Percentiles rank a stretch among this genome's conserved stretches.
These are phyloP conservation scores for Meripilus lineatus DNA, from an alignment of 1,284 basidiomycete genomes.

Conservation along the genomic window DNA sequence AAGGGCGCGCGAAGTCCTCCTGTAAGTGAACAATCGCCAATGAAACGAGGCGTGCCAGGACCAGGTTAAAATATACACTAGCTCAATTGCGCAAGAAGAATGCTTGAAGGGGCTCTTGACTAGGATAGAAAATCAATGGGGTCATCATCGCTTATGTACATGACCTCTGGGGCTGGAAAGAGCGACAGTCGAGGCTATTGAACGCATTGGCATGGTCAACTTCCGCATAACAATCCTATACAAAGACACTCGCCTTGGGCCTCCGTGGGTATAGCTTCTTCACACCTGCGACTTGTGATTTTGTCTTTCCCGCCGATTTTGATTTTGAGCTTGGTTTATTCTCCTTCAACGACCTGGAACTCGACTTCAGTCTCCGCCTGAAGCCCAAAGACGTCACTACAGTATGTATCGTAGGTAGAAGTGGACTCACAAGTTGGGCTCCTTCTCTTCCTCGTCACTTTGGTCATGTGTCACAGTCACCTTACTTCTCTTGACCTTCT, in stretches of 20 bases:
- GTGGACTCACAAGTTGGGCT: no score
- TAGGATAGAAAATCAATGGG: constrained; percentile 12
- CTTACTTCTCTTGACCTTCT: constrained; percentile 2
- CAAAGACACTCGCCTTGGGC: constrained; percentile 10
- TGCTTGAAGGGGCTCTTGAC: background rate
- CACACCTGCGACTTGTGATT: background rate
- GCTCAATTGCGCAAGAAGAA: background rate
- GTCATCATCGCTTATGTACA: constrained; percentile 14
- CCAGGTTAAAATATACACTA: background rate
- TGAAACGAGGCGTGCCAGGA: background rate
- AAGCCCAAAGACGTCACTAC: background rate
- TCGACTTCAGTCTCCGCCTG: constrained; percentile 9
- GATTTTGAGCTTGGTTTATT: no score
- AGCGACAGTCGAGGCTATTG: constrained; percentile 16
- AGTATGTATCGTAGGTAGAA: background rate
- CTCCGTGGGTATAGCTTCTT: constrained; percentile 1
- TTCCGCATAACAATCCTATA: background rate
- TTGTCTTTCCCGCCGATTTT: no score
- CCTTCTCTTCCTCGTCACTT: background rate
- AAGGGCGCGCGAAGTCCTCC: background rate
- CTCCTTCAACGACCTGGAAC: constrained; percentile 13
- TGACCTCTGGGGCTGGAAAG: constrained; percentile 12
- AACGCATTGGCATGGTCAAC: background rate
- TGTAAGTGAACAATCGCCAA: background rate
- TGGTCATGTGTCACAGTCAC: background rate